phyloP scores from a whole-genome alignment of 139 green algal genomes.

The Closterium sp. region DNA sequence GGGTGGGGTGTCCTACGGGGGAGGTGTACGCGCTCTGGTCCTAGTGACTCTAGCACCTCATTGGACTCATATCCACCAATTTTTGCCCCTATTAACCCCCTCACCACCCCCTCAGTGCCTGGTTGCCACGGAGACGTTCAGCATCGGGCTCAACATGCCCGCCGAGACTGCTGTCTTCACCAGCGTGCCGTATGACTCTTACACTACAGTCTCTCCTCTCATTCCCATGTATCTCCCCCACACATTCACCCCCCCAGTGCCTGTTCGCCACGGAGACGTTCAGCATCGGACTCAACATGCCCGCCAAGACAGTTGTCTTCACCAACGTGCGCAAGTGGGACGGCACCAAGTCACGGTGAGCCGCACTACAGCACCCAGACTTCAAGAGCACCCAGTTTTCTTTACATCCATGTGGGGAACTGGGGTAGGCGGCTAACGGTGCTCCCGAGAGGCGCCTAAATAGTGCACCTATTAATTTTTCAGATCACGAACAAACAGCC shows the following conservation, averaged over 20 bases:
- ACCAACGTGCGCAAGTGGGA: conserved; percentile 75
- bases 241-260: neutral
- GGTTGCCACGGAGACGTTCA: conserved; percentile 85
- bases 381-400: too few species aligned
- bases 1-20: too few species aligned
- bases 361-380: too few species aligned
- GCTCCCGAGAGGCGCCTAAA: neutral
- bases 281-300: conserved; percentile 84
- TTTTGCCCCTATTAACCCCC: too few species aligned
- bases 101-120: conserved; percentile 30
- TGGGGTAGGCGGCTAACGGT: neutral
- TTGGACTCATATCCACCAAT: too few species aligned
- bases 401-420: neutral
- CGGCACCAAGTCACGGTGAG: conserved; percentile 48
- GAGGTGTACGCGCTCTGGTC: too few species aligned
- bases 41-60: too few species aligned
- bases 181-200: conserved; percentile 42
- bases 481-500: too few species aligned
- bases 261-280: conserved; percentile 87
- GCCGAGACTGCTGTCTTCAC: conserved; percentile 86
- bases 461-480: neutral
- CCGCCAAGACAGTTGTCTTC: conserved; percentile 78
- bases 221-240: neutral
- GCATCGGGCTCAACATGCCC: conserved; percentile 97
- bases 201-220: neutral